phyloP scores from a whole-genome alignment of 1,139 yeast genomes.

The Kazachstania sp. region DNA sequence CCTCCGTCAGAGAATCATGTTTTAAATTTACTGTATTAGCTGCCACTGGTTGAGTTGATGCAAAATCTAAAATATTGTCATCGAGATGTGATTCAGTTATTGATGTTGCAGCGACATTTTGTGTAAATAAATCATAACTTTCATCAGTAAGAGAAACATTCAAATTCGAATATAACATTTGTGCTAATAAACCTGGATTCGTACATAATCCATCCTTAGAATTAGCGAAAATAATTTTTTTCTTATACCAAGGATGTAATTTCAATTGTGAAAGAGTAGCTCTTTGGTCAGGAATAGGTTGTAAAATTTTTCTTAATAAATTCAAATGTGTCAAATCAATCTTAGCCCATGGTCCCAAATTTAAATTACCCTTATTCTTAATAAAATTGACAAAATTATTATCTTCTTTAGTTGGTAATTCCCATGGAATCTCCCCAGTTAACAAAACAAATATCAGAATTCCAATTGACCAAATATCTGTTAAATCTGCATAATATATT shows the following conservation, averaged over 20 bases:
- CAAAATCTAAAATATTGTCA: conserved; percentile 11
- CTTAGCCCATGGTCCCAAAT: conserved; percentile 45
- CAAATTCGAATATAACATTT: conserved; percentile 38
- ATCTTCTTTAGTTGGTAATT: conserved; percentile 45
- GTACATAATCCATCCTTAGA: conserved; percentile 38
- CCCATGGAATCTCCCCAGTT: conserved; percentile 63
- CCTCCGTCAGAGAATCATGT: conserved; percentile 11
- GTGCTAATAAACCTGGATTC: conserved; percentile 40
- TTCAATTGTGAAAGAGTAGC: conserved; percentile 35
- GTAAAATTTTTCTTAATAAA: conserved; percentile 43
- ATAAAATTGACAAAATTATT: conserved; percentile 39
- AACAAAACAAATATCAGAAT: conserved; percentile 49
- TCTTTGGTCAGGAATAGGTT: conserved; percentile 39
- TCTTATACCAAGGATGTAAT: conserved; percentile 45
- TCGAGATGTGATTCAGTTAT: background rate
- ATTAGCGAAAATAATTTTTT: conserved; percentile 36
- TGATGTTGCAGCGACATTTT: conserved; percentile 1
- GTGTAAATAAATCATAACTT: conserved; percentile 31
- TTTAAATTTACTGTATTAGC: conserved; percentile 22
- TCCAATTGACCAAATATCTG: conserved; percentile 63
- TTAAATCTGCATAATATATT: conserved; percentile 42
- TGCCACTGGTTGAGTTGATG: conserved; percentile 24
- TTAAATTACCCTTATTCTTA: conserved; percentile 37
- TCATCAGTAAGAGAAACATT: conserved; percentile 42
- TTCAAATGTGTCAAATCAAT: conserved; percentile 42